Conservation (phyloP, 495 filamentous ascomycete species). For the Mytilinidion resinicola region DNA sequence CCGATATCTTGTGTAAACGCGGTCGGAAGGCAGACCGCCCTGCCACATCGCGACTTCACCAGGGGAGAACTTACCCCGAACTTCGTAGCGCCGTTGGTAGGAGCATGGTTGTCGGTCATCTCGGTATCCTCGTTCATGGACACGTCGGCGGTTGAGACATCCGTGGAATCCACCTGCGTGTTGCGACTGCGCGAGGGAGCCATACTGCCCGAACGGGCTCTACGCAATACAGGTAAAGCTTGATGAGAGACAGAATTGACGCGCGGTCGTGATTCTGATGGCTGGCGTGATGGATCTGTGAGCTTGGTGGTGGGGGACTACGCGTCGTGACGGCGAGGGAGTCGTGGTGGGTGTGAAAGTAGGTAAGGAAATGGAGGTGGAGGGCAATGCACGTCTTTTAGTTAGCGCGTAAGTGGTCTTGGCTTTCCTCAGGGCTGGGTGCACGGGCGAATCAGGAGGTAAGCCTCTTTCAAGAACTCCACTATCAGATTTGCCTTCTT, state of each 20-base stretch:
- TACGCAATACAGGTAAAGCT: conserved; percentile 1
- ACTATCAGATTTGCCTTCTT: no score
- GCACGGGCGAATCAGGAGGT: no score
- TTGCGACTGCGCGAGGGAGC: conserved; percentile 27
- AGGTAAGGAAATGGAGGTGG: background rate
- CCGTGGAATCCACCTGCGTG: conserved; percentile 14
- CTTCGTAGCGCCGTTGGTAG: conserved; percentile 16
- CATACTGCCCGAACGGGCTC: conserved; percentile 22
- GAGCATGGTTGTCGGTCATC: conserved; percentile 17
- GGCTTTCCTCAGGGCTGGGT: no score
- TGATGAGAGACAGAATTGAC: conserved; percentile 4
- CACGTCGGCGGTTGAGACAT: conserved; percentile 25
- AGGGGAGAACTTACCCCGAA: conserved; percentile 14
- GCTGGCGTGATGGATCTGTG: background rate
- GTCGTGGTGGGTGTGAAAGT: background rate
- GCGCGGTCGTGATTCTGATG: background rate
- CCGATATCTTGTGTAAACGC: no score
- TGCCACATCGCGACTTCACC: no score
- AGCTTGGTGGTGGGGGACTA: background rate
- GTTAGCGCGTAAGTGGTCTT: no score
- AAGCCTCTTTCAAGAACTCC: no score
- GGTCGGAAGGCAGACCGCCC: no score
- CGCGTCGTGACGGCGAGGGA: conserved; percentile 10
- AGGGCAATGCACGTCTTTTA: background rate
- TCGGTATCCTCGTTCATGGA: conserved; percentile 28